Evolutionary conservation across 1,284 basidiomycete species (phyloP), one percentile per base, ranked within the genome.

Genomic region (Leccinum subrobustum): DNA sequence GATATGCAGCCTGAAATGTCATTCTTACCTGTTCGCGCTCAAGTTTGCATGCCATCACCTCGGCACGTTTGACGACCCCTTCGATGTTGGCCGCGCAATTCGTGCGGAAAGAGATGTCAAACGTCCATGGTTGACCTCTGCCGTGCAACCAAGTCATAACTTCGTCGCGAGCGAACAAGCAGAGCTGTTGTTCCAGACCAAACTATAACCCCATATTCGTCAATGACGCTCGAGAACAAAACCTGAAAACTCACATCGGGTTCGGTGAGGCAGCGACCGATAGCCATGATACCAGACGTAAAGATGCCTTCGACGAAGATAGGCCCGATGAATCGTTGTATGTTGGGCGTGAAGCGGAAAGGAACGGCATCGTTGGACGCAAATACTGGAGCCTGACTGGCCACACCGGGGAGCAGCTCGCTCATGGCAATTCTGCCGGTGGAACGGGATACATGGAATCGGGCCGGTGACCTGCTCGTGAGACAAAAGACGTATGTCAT

Each of bases 291-390:
- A 1, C 91, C 87, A 8, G 92, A 84, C 0, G 93, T 89, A 56
- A 99, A 78, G 33, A 98, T 78, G 16, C 96, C 97, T 74, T 99
- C 98, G 11, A 91, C 92, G 39, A 93, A 90, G 55, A 94, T 85
- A 1, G 92, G 90, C 0, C 93, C 95, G 56, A 99, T 79, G 78
- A 99, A 97, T 68, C 88, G 83, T 75, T 99, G 98, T 79, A 99
- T 87, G 75, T 98, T 98, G 3, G 96, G 96, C 11, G 95, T 98
- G 66, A 98, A 86, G 9, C 97, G 89, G 91, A 99, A 99, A 0
- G 97, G 96, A 11, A 98, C 95, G 2, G 88, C 82, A 67, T 99
- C 97, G 64, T 82, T 86, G 2, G 91, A 89, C 31, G 84, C 83
- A 71, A 95, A 91, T 44, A 92, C 76, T 0, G 93, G 91, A 33